These are phyloP conservation scores for Myrica gale DNA, from an alignment of 306 rosid genomes.

Conservation along the genomic window DNA sequence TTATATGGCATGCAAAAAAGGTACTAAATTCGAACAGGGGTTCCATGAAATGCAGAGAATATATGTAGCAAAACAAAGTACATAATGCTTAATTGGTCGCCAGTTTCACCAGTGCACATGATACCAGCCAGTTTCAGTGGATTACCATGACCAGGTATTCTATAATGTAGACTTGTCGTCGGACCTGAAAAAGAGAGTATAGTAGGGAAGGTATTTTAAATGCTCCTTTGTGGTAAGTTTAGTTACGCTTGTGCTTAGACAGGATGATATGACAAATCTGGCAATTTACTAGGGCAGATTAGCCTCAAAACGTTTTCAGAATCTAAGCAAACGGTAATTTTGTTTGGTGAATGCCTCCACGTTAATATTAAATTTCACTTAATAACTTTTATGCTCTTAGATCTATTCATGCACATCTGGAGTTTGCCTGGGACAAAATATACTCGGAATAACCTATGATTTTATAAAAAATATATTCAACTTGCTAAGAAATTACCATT, in stretches of 20 bases:
- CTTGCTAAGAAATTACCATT: too few relatives aligned
- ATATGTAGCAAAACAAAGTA: not conserved
- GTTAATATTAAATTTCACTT: too few relatives aligned
- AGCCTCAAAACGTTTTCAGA: not conserved
- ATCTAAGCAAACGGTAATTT: too few relatives aligned
- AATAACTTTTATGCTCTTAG: not conserved
- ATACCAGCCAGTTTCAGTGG: not conserved
- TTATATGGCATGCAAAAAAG: too few relatives aligned
- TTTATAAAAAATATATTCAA: too few relatives aligned
- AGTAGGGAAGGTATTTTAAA: too few relatives aligned
- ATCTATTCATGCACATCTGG: not conserved
- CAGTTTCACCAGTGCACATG: not conserved
- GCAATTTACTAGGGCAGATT: not conserved
- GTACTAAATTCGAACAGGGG: too few relatives aligned
- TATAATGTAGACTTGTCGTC: not conserved
- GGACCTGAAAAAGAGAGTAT: not conserved
- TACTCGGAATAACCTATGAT: too few relatives aligned
- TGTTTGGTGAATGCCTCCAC: too few relatives aligned
- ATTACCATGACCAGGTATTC: too few relatives aligned
- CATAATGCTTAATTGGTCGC: not conserved
- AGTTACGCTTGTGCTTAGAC: too few relatives aligned
- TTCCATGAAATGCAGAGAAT: too few relatives aligned
- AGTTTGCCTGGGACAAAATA: not conserved
- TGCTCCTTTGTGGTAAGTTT: not conserved
- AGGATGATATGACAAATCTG: not conserved